Evolutionary conservation across 441 rosid genomes (phyloP).

Genomic region (Populus hybrid): DNA sequence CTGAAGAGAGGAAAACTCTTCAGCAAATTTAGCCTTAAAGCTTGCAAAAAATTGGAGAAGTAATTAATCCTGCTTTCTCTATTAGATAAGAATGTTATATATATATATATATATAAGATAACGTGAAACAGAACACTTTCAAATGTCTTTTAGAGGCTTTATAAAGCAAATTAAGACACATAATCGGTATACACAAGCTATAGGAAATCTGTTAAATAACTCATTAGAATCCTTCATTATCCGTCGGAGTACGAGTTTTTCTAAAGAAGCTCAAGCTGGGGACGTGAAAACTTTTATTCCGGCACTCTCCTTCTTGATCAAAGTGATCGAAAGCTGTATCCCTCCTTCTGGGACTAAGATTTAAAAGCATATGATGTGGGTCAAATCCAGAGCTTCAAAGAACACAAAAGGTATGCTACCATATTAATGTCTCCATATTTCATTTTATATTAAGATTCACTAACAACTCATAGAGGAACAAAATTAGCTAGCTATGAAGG

Average conservation of each 20-base stretch:
- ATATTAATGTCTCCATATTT: neutral
- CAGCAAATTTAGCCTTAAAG: constrained; percentile 28
- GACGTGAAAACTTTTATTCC: neutral
- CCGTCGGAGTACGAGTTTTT: neutral
- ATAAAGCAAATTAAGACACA: constrained; percentile 9
- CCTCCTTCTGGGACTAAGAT: neutral
- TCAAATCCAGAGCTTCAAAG: constrained; percentile 28
- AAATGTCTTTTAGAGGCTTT: constrained; percentile 10
- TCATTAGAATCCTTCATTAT: constrained; percentile 2
- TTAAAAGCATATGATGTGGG: constrained; percentile 27
- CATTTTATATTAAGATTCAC: neutral
- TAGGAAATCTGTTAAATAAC: constrained; percentile 1
- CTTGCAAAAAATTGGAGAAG: constrained; percentile 26
- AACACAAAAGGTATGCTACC: constrained; percentile 26
- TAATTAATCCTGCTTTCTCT: neutral
- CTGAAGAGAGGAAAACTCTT: constrained; percentile 12
- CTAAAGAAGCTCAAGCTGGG: constrained; percentile 1
- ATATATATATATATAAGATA: neutral
- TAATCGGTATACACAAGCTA: neutral
- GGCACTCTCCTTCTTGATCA: neutral
- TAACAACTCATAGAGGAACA: neutral
- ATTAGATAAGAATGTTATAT: neutral
- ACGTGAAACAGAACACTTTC: constrained; percentile 19
- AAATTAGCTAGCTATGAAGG: neutral
- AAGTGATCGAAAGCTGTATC: neutral